These are phyloP conservation scores for Funneliformis geosporum DNA, from an alignment of 192 early-diverging fungal genomes.

Conservation along the genomic window DNA sequence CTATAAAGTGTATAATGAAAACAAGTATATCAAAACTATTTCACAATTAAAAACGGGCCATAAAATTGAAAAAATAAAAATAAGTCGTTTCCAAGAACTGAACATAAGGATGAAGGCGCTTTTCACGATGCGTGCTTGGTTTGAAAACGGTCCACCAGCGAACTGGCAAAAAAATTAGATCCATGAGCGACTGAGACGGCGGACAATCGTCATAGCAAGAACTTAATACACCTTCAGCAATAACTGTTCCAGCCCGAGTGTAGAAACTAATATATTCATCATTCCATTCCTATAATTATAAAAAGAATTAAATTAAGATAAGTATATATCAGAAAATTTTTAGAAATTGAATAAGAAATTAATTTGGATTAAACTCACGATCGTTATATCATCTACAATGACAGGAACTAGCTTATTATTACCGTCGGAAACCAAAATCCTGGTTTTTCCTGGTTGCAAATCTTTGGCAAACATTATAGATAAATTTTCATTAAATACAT, in stretches of 20 bases:
- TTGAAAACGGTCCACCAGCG: not conserved
- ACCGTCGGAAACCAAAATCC: conserved; percentile 7
- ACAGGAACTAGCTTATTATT: conserved; percentile 15
- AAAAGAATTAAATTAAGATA: not conserved
- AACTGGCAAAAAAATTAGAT: too few species aligned
- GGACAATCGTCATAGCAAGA: not conserved
- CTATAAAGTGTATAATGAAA: too few species aligned
- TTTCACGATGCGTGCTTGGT: too few species aligned
- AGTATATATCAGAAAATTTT: not conserved
- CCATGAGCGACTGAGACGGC: not conserved
- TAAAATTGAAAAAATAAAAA: too few species aligned
- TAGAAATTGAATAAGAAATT: not conserved
- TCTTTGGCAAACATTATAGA: conserved; percentile 19
- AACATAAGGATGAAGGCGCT: too few species aligned
- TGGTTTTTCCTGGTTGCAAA: conserved; percentile 6
- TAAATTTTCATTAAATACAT: conserved; percentile 10
- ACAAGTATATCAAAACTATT: too few species aligned
- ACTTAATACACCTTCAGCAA: conserved; percentile 3
- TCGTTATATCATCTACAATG: not conserved
- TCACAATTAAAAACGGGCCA: too few species aligned
- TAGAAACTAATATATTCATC: conserved; percentile 24
- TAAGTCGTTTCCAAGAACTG: too few species aligned
- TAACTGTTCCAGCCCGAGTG: conserved; percentile 11
- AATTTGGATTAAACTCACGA: not conserved
- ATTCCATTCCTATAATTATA: conserved; percentile 7